Evolutionary conservation across 2,329 filamentous ascomycete genomes (phyloP).

Genomic region (Rutstroemia sp.): DNA sequence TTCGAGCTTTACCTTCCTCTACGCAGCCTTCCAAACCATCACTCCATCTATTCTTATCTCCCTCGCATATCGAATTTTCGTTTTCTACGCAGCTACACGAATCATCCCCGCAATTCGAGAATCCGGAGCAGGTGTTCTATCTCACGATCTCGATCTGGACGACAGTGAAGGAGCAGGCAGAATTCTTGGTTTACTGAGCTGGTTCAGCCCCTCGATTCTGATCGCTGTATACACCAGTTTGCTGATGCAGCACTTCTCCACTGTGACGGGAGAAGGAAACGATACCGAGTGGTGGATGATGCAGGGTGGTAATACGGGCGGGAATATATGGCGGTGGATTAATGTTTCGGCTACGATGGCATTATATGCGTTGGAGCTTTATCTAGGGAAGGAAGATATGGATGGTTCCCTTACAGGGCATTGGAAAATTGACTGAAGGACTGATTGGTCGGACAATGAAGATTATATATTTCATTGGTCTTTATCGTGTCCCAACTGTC

Average conservation of each 20-base stretch:
- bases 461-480: conserved; percentile 7
- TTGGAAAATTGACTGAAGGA: conserved; percentile 82
- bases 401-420: conserved; percentile 67
- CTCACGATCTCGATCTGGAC: conserved; percentile 77
- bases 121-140: conserved; percentile 72
- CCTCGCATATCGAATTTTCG: conserved; percentile 84
- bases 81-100: conserved; percentile 89
- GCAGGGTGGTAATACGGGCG: conserved; percentile 72
- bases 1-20: conserved; percentile 77
- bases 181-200: conserved; percentile 75
- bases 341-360: conserved; percentile 86
- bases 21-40: conserved; percentile 89
- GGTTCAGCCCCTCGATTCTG: conserved; percentile 90
- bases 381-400: conserved; percentile 74
- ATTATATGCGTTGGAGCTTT: conserved; percentile 84
- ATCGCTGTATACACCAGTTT: conserved; percentile 96
- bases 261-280: conserved; percentile 54
- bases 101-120: conserved; percentile 93
- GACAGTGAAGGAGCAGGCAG: conserved; percentile 77
- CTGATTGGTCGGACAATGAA: background rate
- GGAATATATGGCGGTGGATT: conserved; percentile 88
- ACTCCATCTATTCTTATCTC: conserved; percentile 95
- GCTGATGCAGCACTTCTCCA: conserved; percentile 89
- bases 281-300: conserved; percentile 75
- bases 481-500: too few species aligned